phyloP scores from a whole-genome alignment of 441 rosid species.

The Bruguiera hainesii region DNA sequence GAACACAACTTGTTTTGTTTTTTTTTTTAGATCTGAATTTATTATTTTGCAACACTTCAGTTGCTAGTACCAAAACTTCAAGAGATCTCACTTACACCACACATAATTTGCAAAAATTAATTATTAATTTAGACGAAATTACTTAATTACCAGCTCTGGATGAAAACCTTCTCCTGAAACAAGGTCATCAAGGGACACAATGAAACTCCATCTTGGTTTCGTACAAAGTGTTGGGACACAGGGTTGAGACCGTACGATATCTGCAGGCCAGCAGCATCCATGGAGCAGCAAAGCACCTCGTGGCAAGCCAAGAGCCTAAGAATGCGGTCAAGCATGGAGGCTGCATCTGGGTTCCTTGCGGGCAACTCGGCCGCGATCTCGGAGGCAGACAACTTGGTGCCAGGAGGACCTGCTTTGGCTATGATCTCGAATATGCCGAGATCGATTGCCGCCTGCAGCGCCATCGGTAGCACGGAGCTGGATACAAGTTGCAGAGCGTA shows the following conservation, averaged over 20 bases:
- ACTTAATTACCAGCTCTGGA: constrained; percentile 36
- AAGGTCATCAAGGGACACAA: constrained; percentile 4
- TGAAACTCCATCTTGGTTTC: constrained; percentile 10
- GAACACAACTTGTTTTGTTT: too few relatives aligned
- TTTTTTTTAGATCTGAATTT: neutral
- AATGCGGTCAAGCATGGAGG: constrained; percentile 23
- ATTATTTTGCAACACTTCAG: too few relatives aligned
- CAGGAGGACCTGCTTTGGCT: constrained; percentile 13
- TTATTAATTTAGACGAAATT: neutral
- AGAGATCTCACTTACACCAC: neutral
- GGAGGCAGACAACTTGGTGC: constrained; percentile 13
- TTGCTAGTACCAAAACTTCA: neutral
- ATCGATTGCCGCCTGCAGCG: constrained; percentile 17
- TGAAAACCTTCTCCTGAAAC: constrained; percentile 27
- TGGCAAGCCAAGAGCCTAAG: constrained; percentile 23
- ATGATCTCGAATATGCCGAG: constrained; percentile 21
- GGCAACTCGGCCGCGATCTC: constrained; percentile 18
- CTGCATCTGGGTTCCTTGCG: constrained; percentile 15
- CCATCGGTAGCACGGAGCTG: constrained; percentile 19
- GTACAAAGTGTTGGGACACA: constrained; percentile 6
- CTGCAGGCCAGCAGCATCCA: neutral
- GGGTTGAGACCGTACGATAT: constrained; percentile 18
- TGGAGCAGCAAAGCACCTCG: constrained; percentile 18
- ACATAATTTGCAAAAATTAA: neutral
- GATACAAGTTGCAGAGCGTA: constrained; percentile 18